Evolutionary conservation across 1,284 basidiomycete genomes (phyloP).

Genomic region (Acaromyces ingoldii): DNA sequence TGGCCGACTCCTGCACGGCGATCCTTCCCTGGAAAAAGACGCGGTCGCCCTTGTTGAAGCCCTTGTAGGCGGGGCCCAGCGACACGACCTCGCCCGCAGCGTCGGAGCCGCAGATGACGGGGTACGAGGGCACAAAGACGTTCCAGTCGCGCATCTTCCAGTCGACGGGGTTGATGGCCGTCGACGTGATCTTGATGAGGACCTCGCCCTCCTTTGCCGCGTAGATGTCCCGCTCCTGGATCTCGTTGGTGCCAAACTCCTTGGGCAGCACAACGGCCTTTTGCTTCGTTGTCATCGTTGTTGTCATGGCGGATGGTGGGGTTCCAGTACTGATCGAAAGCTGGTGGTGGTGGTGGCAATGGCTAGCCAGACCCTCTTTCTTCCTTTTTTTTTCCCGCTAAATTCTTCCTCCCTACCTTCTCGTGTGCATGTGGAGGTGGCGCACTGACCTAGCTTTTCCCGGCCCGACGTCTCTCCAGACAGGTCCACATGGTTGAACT

Average conservation of each 20-base stretch:
- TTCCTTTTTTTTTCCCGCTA: background rate
- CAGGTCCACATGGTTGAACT: too few relatives aligned
- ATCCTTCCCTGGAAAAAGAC: conserved; percentile 44
- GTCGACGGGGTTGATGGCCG: conserved; percentile 41
- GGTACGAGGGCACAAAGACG: conserved; percentile 17
- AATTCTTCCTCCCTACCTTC: background rate
- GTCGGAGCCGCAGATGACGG: conserved; percentile 31
- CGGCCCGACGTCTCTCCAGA: too few relatives aligned
- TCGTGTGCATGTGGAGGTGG: background rate
- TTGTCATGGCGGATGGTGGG: background rate
- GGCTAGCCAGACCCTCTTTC: background rate
- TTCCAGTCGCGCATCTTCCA: conserved; percentile 24
- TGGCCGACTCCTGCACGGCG: conserved; percentile 18
- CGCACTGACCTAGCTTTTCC: too few relatives aligned
- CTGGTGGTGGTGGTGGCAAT: background rate
- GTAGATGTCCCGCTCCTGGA: background rate
- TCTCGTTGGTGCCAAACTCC: background rate
- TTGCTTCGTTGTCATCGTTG: background rate
- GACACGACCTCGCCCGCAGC: conserved; percentile 28
- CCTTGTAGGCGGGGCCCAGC: conserved; percentile 13
- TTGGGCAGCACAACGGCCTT: background rate
- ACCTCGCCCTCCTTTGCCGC: conserved; percentile 11
- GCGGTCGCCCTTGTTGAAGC: conserved; percentile 24
- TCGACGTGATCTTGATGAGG: conserved; percentile 25
- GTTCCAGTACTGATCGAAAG: background rate